Percentiles rank a stretch among this genome's conserved stretches.
Conservation (phyloP, 306 rosid genomes). For the Erythrophleum fordii region DNA sequence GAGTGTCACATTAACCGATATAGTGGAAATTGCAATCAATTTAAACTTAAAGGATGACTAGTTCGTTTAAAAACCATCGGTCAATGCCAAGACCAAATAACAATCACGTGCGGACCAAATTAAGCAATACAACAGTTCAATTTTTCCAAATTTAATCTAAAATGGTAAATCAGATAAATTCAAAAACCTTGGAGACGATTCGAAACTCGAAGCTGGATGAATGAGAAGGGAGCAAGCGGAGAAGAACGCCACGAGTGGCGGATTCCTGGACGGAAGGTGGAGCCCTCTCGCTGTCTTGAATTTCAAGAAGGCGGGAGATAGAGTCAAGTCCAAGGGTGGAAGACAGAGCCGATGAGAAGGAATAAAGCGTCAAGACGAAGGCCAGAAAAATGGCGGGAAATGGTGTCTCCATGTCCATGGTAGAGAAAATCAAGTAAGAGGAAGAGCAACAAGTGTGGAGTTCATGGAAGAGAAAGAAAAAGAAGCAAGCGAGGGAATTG, state of each 20-base stretch:
- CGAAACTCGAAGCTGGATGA: constrained; percentile 66
- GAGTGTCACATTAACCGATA: neutral
- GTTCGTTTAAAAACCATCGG: neutral
- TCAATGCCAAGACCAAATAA: neutral
- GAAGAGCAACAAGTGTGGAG: constrained; percentile 9
- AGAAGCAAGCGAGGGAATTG: constrained; percentile 23
- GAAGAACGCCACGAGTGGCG: constrained; percentile 72
- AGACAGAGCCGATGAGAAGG: constrained; percentile 20
- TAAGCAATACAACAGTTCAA: neutral
- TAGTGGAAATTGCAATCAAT: neutral
- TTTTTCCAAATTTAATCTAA: neutral
- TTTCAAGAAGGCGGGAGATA: constrained; percentile 65
- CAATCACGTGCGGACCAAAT: neutral
- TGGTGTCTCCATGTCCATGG: constrained; percentile 37
- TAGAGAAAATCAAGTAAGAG: neutral
- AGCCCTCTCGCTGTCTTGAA: constrained; percentile 74
- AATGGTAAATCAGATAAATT: neutral
- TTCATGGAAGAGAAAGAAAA: neutral
- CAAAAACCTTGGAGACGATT: constrained; percentile 62
- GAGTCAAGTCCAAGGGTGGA: constrained; percentile 55
- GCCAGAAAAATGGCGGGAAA: constrained; percentile 51
- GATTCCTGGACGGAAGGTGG: constrained; percentile 66
- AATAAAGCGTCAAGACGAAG: constrained; percentile 23
- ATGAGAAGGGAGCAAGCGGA: constrained; percentile 76
- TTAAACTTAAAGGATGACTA: neutral